Evolutionary conservation across 495 filamentous ascomycete genomes (phyloP).

Genomic region (Bacidia rubella): DNA sequence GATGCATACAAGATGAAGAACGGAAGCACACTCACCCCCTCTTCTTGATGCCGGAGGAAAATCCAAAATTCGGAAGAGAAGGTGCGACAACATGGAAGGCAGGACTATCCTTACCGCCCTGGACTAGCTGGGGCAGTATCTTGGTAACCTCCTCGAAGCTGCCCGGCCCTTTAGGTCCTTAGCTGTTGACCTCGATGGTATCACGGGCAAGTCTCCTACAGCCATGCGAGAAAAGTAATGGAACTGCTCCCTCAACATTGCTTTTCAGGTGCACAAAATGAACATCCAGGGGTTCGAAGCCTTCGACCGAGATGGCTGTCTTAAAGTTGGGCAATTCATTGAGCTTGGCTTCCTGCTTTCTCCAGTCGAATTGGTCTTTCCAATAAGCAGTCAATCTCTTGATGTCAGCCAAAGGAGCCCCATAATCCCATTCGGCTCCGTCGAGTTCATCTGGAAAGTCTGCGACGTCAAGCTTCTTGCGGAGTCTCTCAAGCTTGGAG

Average conservation of each 20-base stretch:
- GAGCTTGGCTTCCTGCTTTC: slow-evolving; percentile 27
- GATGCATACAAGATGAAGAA: too few relatives aligned
- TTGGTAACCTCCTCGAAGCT: slow-evolving; percentile 29
- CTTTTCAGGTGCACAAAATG: slow-evolving; percentile 35
- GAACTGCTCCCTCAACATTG: slow-evolving; percentile 23
- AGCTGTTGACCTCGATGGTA: background rate
- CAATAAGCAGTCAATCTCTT: slow-evolving; percentile 27
- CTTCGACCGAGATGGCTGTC: slow-evolving; percentile 29
- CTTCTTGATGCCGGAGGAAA: slow-evolving; percentile 24
- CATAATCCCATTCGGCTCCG: slow-evolving; percentile 25
- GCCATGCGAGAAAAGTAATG: slow-evolving; percentile 34
- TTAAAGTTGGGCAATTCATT: slow-evolving; percentile 33
- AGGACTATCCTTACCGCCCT: slow-evolving; percentile 16
- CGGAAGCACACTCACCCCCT: too few relatives aligned
- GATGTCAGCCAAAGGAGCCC: slow-evolving; percentile 28
- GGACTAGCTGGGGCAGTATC: slow-evolving; percentile 21
- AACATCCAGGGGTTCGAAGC: slow-evolving; percentile 28
- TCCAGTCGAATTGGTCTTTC: slow-evolving; percentile 31
- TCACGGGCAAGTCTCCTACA: slow-evolving; percentile 16
- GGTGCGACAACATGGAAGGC: slow-evolving; percentile 34
- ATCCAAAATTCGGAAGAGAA: slow-evolving; percentile 30
- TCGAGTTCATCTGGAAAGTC: slow-evolving; percentile 31
- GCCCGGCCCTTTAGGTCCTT: slow-evolving; percentile 20
- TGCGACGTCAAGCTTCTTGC: slow-evolving; percentile 26
- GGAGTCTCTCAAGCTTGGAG: slow-evolving; percentile 24